phyloP scores from a whole-genome alignment of 2,329 filamentous ascomycete species.

The Furcasterigmium furcatum region DNA sequence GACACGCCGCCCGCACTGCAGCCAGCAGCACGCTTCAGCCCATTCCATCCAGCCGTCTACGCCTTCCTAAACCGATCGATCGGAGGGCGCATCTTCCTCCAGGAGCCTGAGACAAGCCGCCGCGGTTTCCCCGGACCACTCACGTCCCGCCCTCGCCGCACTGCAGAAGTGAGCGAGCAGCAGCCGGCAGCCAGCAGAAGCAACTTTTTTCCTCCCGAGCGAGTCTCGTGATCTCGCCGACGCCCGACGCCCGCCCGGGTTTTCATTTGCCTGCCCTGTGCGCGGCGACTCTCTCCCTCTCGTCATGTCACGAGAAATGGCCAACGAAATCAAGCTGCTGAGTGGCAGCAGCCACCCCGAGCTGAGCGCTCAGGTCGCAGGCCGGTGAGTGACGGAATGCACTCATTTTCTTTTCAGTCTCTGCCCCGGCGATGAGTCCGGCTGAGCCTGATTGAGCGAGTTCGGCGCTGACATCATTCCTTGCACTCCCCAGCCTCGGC shows the following conservation, averaged over 20 bases:
- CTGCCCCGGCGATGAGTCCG: conserved; percentile 11
- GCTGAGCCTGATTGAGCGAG: conserved; percentile 2
- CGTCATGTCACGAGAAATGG: conserved; percentile 18
- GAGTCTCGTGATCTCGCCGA: background rate
- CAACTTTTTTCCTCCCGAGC: background rate
- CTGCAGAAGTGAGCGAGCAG: background rate
- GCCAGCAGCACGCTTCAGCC: background rate
- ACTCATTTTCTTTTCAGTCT: conserved; percentile 1
- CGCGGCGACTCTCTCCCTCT: background rate
- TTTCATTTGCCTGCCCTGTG: background rate
- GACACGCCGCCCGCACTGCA: too few species aligned
- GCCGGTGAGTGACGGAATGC: conserved; percentile 14
- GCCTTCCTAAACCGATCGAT: too few species aligned
- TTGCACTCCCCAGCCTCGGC: conserved; percentile 45
- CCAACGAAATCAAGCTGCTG: conserved; percentile 34
- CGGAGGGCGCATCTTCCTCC: too few species aligned
- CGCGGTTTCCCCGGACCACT: background rate
- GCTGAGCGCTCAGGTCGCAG: conserved; percentile 25
- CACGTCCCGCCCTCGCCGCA: background rate
- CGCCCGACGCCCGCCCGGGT: background rate
- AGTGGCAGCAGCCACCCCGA: conserved; percentile 29
- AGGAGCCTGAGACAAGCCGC: background rate
- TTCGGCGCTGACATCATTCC: background rate
- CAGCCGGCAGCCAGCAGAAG: background rate
- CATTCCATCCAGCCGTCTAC: too few species aligned